These are phyloP conservation scores for Scopulariopsis brevicaulis DNA, from an alignment of 2,329 filamentous ascomycete genomes.

Conservation along the genomic window DNA sequence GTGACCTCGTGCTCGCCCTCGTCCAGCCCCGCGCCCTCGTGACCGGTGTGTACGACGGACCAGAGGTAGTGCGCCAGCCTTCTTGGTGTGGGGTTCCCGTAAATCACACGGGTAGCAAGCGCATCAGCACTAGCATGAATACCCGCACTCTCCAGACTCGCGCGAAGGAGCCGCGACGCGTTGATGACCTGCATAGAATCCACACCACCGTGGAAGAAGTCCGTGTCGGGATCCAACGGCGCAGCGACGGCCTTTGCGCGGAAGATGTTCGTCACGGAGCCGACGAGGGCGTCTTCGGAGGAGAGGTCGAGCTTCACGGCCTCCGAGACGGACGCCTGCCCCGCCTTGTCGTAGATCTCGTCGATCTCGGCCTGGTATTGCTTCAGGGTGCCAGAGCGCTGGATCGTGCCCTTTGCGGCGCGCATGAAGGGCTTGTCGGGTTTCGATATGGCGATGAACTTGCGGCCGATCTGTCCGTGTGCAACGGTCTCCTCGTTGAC, in stretches of 20 bases:
- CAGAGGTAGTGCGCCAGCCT: conserved; percentile 13
- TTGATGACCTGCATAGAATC: conserved; percentile 26
- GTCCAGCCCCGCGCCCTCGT: not conserved
- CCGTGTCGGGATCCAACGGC: conserved; percentile 13
- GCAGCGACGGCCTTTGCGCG: not conserved
- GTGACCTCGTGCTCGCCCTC: conserved; percentile 6
- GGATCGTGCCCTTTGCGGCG: conserved; percentile 33
- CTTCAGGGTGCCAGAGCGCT: conserved; percentile 23
- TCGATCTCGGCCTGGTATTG: conserved; percentile 31
- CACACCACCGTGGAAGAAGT: conserved; percentile 25
- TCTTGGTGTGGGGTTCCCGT: conserved; percentile 16
- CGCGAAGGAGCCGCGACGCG: conserved; percentile 9
- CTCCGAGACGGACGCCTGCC: conserved; percentile 6
- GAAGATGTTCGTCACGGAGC: conserved; percentile 7
- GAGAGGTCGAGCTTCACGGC: conserved; percentile 10
- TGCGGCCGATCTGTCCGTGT: conserved; percentile 30
- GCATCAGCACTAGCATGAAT: conserved; percentile 5
- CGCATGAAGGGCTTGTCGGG: conserved; percentile 28
- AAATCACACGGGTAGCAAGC: conserved; percentile 14
- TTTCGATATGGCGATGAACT: conserved; percentile 25
- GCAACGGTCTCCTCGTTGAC: conserved; percentile 30
- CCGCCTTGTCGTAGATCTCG: conserved; percentile 21
- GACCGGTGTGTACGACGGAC: not conserved
- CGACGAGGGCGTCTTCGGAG: conserved; percentile 13
- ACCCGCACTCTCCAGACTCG: conserved; percentile 10